Conservation (phyloP, 192 early-diverging fungal species). For the Entophlyctis luteolus region DNA sequence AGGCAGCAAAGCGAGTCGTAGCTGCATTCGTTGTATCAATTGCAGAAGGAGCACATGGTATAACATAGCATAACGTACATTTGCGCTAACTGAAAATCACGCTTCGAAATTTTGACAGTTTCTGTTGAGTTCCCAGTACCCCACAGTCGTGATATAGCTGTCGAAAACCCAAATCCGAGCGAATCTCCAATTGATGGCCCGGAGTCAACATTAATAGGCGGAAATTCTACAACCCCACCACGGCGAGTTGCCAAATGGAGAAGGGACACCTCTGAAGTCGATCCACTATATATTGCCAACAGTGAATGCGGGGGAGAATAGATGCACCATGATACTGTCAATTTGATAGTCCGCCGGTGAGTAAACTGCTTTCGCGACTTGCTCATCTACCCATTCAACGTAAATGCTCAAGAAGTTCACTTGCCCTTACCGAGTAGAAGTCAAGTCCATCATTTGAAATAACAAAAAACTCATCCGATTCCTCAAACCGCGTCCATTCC, state of each 20-base stretch:
- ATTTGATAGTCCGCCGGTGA: neutral
- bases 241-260: neutral
- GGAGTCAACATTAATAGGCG: neutral
- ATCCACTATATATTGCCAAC: constrained; percentile 4
- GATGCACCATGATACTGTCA: constrained; percentile 13
- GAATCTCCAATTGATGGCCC: too few species aligned
- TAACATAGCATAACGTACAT: constrained; percentile 8
- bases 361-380: constrained; percentile 10
- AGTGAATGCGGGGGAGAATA: constrained; percentile 16
- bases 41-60: neutral
- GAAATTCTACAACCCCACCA: neutral
- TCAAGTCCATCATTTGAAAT: constrained; percentile 17
- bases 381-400: constrained; percentile 12
- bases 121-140: too few species aligned
- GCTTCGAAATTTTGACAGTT: neutral
- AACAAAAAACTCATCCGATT: constrained; percentile 18
- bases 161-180: too few species aligned
- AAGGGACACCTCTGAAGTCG: neutral
- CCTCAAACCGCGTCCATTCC: constrained; percentile 22
- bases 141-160: too few species aligned
- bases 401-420: neutral
- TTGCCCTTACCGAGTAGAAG: constrained; percentile 25
- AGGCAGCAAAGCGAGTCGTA: constrained; percentile 19
- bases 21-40: neutral
- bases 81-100: neutral